These are phyloP conservation scores for Mycosphaerelloides madeirae DNA, from an alignment of 2,329 filamentous ascomycete species.

Conservation along the genomic window DNA sequence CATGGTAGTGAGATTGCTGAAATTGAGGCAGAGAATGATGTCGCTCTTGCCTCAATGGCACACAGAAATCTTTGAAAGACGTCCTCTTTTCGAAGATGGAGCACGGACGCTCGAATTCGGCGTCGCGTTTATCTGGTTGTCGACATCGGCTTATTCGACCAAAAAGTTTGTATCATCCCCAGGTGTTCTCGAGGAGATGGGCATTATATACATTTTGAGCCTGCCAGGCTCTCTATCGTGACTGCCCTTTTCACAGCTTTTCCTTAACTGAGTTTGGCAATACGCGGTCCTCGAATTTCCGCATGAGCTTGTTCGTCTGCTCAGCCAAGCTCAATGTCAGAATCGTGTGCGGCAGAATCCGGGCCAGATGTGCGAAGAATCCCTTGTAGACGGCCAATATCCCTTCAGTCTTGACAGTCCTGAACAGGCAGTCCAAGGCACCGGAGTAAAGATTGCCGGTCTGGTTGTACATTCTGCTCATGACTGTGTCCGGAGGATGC, in stretches of 20 bases:
- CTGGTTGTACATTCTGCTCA: conserved; percentile 98
- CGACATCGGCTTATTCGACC: too few relatives aligned
- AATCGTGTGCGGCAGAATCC: conserved; percentile 88
- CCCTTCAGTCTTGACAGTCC: conserved; percentile 88
- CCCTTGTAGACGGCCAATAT: conserved; percentile 95
- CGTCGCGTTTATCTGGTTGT: too few relatives aligned
- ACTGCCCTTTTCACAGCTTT: conserved; percentile 15
- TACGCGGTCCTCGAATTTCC: conserved; percentile 65
- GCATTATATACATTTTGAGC: too few relatives aligned
- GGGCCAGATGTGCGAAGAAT: conserved; percentile 87
- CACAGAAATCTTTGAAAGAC: too few relatives aligned
- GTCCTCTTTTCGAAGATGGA: too few relatives aligned
- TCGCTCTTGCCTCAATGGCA: too few relatives aligned
- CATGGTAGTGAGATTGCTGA: too few relatives aligned
- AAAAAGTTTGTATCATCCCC: too few relatives aligned
- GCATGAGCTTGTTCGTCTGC: conserved; percentile 91
- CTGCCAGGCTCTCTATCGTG: too few relatives aligned
- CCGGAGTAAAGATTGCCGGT: conserved; percentile 94
- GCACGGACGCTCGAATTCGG: too few relatives aligned
- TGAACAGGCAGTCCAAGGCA: conserved; percentile 84
- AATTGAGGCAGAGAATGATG: too few relatives aligned
- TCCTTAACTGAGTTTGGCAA: conserved; percentile 24
- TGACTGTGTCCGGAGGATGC: conserved; percentile 98
- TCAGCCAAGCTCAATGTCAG: conserved; percentile 82
- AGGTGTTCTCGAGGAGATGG: too few relatives aligned